Percentiles rank a stretch among this genome's conserved stretches.
These are phyloP conservation scores for Talaromyces verruculosus DNA, from an alignment of 2,329 filamentous ascomycete species.

Conservation along the genomic window DNA sequence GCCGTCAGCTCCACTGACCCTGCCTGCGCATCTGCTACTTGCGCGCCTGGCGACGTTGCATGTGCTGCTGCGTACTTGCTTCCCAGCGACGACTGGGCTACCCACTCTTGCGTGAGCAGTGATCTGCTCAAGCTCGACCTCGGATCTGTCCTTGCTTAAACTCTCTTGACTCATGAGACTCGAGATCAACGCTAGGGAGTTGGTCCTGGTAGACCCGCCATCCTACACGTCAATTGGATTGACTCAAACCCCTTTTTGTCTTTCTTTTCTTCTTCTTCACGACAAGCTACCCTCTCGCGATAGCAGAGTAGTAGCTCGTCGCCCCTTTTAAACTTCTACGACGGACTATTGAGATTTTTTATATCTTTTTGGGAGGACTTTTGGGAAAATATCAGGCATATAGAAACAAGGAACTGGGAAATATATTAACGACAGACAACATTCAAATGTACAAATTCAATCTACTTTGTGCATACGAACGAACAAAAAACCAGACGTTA, in stretches of 20 bases:
- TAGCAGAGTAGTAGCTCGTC: background rate
- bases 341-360: slow-evolving; percentile 9
- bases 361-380: background rate
- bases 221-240: background rate
- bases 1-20: slow-evolving; percentile 31
- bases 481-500: slow-evolving; percentile 7
- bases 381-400: slow-evolving; percentile 3
- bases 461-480: background rate
- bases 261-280: background rate
- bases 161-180: too few species aligned
- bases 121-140: slow-evolving; percentile 37
- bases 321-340: slow-evolving; percentile 10
- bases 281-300: slow-evolving; percentile 6
- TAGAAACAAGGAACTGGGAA: slow-evolving; percentile 7
- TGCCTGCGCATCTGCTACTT: slow-evolving; percentile 38
- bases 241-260: background rate
- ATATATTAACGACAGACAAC: background rate
- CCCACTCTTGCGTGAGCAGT: slow-evolving; percentile 41
- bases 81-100: slow-evolving; percentile 43
- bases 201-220: slow-evolving; percentile 6
- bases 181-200: too few species aligned
- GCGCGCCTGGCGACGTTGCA: slow-evolving; percentile 35
- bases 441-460: background rate
- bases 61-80: slow-evolving; percentile 43
- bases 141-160: slow-evolving; percentile 25